phyloP scores from a whole-genome alignment of 2,329 filamentous ascomycete genomes.

The Coniosporium uncinatum region DNA sequence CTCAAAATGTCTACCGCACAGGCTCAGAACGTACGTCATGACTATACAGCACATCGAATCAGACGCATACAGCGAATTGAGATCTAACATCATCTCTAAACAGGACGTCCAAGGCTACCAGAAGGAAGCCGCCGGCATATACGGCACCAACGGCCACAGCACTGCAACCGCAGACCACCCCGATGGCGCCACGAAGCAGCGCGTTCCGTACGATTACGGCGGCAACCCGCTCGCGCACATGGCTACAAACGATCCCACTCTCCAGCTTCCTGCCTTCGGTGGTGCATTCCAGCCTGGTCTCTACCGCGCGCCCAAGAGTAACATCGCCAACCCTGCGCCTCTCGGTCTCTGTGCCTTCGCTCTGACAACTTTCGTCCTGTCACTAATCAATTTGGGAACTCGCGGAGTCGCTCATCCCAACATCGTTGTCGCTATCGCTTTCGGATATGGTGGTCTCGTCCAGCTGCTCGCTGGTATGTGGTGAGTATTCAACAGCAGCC shows the following conservation, averaged over 20 bases:
- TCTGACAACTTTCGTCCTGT: slow-evolving; percentile 58
- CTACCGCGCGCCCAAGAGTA: slow-evolving; percentile 33
- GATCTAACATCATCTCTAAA: no score
- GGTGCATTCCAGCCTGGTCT: slow-evolving; percentile 47
- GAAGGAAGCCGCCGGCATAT: background rate
- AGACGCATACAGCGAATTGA: no score
- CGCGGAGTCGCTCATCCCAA: slow-evolving; percentile 32
- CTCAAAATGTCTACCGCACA: no score
- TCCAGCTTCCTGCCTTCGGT: slow-evolving; percentile 40
- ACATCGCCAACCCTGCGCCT: slow-evolving; percentile 54
- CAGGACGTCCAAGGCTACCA: no score
- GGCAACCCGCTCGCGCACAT: slow-evolving; percentile 46
- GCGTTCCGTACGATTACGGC: slow-evolving; percentile 21
- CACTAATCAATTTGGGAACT: slow-evolving; percentile 40
- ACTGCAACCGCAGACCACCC: background rate
- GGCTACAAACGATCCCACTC: slow-evolving; percentile 39
- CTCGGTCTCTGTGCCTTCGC: slow-evolving; percentile 58
- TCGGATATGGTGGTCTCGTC: slow-evolving; percentile 42
- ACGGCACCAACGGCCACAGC: background rate
- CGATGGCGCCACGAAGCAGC: background rate
- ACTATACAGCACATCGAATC: no score
- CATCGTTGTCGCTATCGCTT: slow-evolving; percentile 41
- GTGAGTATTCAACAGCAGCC: no score
- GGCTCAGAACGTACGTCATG: no score
- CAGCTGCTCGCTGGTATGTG: slow-evolving; percentile 47